Percentiles rank a stretch among this genome's conserved stretches.
Conservation (phyloP, 192 early-diverging fungal genomes). For the Coemansia furcata region DNA sequence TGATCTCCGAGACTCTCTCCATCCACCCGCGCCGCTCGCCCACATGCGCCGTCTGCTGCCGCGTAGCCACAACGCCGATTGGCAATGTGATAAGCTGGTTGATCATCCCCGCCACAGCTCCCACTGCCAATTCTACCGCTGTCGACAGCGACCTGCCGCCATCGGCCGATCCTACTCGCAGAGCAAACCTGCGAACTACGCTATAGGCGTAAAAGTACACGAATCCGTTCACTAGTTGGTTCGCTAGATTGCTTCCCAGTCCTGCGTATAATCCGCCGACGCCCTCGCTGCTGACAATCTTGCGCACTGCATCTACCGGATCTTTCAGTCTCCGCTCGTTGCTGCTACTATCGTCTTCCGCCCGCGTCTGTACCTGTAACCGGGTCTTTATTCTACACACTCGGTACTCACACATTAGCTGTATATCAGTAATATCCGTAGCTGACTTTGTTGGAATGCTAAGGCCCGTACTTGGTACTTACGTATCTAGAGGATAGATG, state of each 20-base stretch:
- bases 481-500: constrained; percentile 92
- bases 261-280: constrained; percentile 86
- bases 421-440: not conserved
- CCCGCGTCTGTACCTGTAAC: constrained; percentile 86
- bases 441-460: not conserved
- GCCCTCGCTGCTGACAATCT: constrained; percentile 84
- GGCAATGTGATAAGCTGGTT: constrained; percentile 90
- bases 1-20: constrained; percentile 65
- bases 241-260: constrained; percentile 76
- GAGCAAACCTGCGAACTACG: constrained; percentile 60
- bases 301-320: constrained; percentile 73
- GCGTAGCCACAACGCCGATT: constrained; percentile 90
- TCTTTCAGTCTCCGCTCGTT: constrained; percentile 56
- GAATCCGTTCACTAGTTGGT: constrained; percentile 75
- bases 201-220: constrained; percentile 86
- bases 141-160: constrained; percentile 66
- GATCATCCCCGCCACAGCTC: constrained; percentile 85
- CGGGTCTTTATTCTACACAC: constrained; percentile 84
- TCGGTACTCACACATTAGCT: not conserved
- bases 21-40: constrained; percentile 62
- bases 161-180: constrained; percentile 18
- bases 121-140: constrained; percentile 79
- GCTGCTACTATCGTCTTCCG: constrained; percentile 24
- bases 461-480: not conserved
- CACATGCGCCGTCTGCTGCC: constrained; percentile 80